These are phyloP conservation scores for Globisporangium paddicum DNA, from an alignment of 352 stramenopile species.

Conservation along the genomic window DNA sequence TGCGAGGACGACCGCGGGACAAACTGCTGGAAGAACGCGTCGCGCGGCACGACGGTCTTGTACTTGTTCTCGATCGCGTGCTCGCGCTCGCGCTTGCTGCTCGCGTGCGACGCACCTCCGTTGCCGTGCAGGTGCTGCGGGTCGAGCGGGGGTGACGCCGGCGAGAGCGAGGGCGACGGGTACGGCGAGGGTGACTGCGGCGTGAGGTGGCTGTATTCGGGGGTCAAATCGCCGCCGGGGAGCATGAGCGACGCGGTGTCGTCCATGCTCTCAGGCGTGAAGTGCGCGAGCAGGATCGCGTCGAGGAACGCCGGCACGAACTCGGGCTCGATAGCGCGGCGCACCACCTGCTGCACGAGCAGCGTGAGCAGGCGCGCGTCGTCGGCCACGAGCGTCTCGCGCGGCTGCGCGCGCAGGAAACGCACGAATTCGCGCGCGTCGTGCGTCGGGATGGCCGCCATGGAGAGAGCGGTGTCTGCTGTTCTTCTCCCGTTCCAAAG, in stretches of 20 bases:
- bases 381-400: conserved; percentile 5
- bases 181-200: conserved; percentile 13
- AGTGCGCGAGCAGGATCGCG: conserved; percentile 43
- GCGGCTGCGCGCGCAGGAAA: conserved; percentile 17
- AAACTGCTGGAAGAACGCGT: conserved; percentile 59
- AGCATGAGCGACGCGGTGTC: conserved; percentile 10
- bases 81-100: conserved; percentile 10
- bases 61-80: conserved; percentile 3
- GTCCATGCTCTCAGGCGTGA: conserved; percentile 2
- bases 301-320: conserved; percentile 34
- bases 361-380: conserved; percentile 10
- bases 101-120: neutral
- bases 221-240: conserved; percentile 7
- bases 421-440: conserved; percentile 13
- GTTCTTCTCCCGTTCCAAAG: neutral
- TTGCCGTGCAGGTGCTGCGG: conserved; percentile 1
- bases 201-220: conserved; percentile 10
- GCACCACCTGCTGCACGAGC: conserved; percentile 17
- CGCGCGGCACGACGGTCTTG: conserved; percentile 25
- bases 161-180: conserved; percentile 15
- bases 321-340: conserved; percentile 18
- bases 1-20: conserved; percentile 48
- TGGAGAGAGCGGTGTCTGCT: neutral
- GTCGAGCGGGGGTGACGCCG: conserved; percentile 14
- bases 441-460: conserved; percentile 17